Evolutionary conservation across 106 monocot genomes (phyloP).

Genomic region (Platanthera guangdongensis): DNA sequence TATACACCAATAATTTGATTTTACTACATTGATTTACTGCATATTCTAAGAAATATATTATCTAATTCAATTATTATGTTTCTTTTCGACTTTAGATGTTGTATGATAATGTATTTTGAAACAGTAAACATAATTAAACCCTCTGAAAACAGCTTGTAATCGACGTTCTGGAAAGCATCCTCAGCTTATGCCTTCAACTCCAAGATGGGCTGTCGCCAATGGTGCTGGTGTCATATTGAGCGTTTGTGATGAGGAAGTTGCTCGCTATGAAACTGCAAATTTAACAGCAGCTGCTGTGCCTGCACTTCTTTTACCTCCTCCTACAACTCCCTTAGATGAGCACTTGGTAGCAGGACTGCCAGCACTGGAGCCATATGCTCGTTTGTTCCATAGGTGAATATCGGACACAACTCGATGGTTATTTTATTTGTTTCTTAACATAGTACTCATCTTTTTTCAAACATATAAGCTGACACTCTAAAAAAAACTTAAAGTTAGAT

Average conservation of each 20-base stretch:
- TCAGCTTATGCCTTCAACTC: slow-evolving; percentile 96
- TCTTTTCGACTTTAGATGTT: background rate
- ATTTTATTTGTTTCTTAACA: background rate
- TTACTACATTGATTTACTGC: background rate
- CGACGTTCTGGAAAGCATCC: slow-evolving; percentile 92
- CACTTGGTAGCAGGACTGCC: slow-evolving; percentile 92
- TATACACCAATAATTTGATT: background rate
- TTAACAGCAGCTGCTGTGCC: slow-evolving; percentile 97
- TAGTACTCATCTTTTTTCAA: background rate
- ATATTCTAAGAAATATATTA: background rate
- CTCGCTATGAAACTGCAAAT: slow-evolving; percentile 91
- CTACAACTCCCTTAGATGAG: slow-evolving; percentile 88
- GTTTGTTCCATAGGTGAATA: slow-evolving; percentile 80
- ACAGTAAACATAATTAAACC: background rate
- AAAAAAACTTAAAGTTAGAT: background rate
- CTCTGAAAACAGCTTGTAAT: slow-evolving; percentile 44
- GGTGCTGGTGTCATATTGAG: slow-evolving; percentile 98
- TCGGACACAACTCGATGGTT: background rate
- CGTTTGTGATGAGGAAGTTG: slow-evolving; percentile 97
- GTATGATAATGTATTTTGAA: background rate
- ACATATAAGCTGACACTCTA: background rate
- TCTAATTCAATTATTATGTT: background rate
- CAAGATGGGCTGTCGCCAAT: slow-evolving; percentile 99
- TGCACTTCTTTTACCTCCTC: slow-evolving; percentile 91
- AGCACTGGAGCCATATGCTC: slow-evolving; percentile 93